These are phyloP conservation scores for Solanum verrucosum DNA, from an alignment of 257 asterid genomes.

Conservation along the genomic window DNA sequence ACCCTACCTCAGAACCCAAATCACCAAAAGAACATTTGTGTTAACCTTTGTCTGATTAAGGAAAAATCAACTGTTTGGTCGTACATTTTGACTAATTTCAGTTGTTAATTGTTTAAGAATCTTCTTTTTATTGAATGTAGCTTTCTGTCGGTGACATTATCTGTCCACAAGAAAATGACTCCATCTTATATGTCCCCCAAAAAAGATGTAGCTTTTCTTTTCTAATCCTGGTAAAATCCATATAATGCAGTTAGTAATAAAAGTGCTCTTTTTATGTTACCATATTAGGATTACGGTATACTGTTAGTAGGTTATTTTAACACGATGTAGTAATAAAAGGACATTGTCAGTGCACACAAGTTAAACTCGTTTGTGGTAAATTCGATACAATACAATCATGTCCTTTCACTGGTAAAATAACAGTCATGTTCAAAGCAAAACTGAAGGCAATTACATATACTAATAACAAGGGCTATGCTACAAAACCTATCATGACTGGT, in stretches of 20 bases:
- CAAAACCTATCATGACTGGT: slow-evolving; percentile 13
- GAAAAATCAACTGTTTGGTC: not conserved
- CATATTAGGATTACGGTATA: not conserved
- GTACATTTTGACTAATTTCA: not conserved
- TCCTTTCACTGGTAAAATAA: not conserved
- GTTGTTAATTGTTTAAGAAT: not conserved
- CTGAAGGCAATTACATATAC: not conserved
- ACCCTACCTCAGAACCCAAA: not conserved
- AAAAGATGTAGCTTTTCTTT: not conserved
- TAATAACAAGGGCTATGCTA: slow-evolving; percentile 1
- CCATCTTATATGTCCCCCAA: not conserved
- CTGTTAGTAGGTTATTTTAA: not conserved
- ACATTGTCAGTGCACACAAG: not conserved
- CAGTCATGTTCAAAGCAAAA: not conserved
- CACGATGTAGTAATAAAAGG: not conserved
- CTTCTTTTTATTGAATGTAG: not conserved
- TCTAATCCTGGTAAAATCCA: not conserved
- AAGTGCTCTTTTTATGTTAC: not conserved
- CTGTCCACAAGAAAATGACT: not conserved
- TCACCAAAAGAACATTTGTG: not conserved
- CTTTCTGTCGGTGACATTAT: not conserved
- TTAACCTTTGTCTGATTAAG: not conserved
- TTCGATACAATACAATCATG: not conserved
- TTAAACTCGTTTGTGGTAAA: not conserved
- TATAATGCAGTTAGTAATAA: not conserved